These are phyloP conservation scores for Linum tenue DNA, from an alignment of 345 rosid species.

Conservation along the genomic window DNA sequence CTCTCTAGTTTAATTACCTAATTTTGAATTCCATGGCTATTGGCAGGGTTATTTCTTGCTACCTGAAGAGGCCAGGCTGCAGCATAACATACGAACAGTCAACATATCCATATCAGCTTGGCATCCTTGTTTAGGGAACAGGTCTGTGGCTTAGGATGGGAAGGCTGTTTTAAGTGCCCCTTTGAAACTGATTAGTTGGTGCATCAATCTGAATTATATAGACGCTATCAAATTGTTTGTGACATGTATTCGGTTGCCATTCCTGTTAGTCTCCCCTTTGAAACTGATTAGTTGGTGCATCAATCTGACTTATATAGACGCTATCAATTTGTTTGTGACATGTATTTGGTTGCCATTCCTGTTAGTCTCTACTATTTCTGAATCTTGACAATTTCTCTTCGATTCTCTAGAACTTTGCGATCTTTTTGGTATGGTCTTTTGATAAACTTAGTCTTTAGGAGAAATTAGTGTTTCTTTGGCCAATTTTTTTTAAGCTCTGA, in stretches of 20 bases:
- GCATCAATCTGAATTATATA: neutral
- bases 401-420: neutral
- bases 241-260: neutral
- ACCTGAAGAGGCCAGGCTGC: constrained; percentile 77
- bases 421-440: neutral
- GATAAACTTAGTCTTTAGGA: neutral
- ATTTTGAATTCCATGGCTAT: constrained; percentile 1
- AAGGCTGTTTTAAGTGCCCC: neutral
- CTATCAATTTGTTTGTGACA: neutral
- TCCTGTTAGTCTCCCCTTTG: neutral
- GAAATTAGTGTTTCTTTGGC: neutral
- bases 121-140: constrained; percentile 97
- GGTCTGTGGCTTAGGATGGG: constrained; percentile 27
- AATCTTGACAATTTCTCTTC: neutral
- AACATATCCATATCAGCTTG: constrained; percentile 86
- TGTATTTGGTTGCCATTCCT: neutral
- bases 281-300: neutral
- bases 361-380: neutral
- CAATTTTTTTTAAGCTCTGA: neutral
- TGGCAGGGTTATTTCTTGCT: constrained; percentile 84
- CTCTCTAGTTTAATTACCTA: constrained; percentile 4
- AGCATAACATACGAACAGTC: constrained; percentile 68
- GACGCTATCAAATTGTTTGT: neutral
- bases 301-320: neutral
- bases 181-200: neutral